phyloP scores from a whole-genome alignment of 208 protist species.

The Sergeia podlipaevii region DNA sequence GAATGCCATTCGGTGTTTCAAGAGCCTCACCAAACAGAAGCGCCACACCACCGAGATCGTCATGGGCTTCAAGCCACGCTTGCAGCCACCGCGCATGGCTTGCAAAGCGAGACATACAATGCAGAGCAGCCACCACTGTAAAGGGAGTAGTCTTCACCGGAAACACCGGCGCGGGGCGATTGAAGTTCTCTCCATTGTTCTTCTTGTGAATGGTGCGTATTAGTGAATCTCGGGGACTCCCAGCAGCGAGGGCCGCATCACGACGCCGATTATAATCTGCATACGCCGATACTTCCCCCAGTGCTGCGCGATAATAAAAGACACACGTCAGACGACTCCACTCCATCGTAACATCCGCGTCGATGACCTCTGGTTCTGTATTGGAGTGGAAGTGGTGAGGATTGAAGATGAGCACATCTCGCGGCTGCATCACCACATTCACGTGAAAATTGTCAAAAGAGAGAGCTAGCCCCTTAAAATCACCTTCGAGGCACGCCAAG shows the following conservation, averaged over 20 bases:
- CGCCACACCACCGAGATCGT: constrained; percentile 9
- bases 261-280: constrained; percentile 70
- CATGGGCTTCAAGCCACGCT: constrained; percentile 15
- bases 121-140: constrained; percentile 17
- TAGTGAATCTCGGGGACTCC: constrained; percentile 4
- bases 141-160: constrained; percentile 53
- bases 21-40: constrained; percentile 68
- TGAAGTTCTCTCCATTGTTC: constrained; percentile 60
- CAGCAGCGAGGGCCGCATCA: constrained; percentile 19
- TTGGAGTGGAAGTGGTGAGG: constrained; percentile 92
- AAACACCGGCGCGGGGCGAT: constrained; percentile 45
- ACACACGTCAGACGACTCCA: constrained; percentile 86
- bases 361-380: constrained; percentile 80
- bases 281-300: constrained; percentile 71
- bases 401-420: constrained; percentile 89
- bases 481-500: constrained; percentile 78
- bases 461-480: constrained; percentile 74
- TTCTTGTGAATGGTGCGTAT: constrained; percentile 33
- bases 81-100: constrained; percentile 28
- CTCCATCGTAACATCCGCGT: constrained; percentile 17
- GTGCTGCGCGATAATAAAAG: constrained; percentile 82
- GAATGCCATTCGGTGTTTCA: constrained; percentile 39
- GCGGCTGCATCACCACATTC: constrained; percentile 63
- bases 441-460: constrained; percentile 75
- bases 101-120: constrained; percentile 21